Base-by-base conservation (phyloP, 208 protist species). In the Crithidia thermophila region DNA sequence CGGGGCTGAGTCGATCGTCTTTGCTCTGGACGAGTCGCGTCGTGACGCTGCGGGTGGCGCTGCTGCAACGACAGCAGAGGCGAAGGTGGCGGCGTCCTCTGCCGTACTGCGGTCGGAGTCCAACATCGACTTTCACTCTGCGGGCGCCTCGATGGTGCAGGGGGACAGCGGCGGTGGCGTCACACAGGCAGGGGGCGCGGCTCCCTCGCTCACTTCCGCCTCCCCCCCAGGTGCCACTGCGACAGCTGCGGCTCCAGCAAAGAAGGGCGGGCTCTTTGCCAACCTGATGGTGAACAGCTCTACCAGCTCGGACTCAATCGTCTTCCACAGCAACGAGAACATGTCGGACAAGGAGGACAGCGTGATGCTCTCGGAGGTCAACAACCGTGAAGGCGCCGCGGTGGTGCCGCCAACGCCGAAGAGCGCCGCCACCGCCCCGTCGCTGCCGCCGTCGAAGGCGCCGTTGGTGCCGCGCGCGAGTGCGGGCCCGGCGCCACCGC, bases 231-330 rank as follows among this genome's bases (percentile, higher is more conserved):
- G n/a, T n/a, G n/a, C n/a, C n/a, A n/a, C n/a, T n/a, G n/a, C n/a
- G n/a, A n/a, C 10, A 43, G 39, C 39, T 16, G 16, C 10, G 34
- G 27, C 34, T 2, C 7, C 46, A 14, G 31, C 13, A 21, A 21
- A 3, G 36, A 56, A 28, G 47, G 45, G 60, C 23, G 62, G 53
- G 33, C 43, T 60, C 18, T 70, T 71, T 42, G 56, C 45, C n/a
- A 61, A 73, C 25, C 56, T 75, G 6, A 16, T 53, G 21, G 28
- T 67, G 9, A 42, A 71, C 62, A 47, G 50, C 42, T 62, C 57
- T 45, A 45, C 50, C 7, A 47, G 39, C 33, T 68, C 68, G 23
- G 68, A 75, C 43, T 68, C 52, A 6, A 14, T 50, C 33, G 60
- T 58, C 5, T 68, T 73, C 39, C 40, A 59, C 13, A 36, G 46